Conservation (phyloP, 345 rosid genomes). For the Punica granatum region DNA sequence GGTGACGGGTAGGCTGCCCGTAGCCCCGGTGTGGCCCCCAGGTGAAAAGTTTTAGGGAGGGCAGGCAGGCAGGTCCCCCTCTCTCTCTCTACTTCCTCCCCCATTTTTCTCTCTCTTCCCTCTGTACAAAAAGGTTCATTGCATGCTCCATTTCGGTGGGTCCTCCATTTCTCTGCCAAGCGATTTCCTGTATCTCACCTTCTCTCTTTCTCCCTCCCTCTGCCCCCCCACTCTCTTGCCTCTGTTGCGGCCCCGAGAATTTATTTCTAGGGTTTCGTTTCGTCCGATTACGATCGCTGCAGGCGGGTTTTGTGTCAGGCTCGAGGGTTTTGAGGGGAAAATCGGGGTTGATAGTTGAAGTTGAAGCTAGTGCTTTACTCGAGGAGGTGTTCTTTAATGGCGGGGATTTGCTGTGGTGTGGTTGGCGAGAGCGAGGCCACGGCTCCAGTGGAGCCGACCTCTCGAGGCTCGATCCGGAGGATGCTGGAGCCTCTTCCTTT, state of each 20-base stretch:
- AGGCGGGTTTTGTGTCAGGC: not conserved
- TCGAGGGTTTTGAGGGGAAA: not conserved
- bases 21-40: conserved; percentile 47
- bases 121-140: conserved; percentile 9
- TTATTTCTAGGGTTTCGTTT: not conserved
- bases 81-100: not conserved
- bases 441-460: conserved; percentile 38
- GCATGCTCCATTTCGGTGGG: conserved; percentile 15
- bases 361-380: not conserved
- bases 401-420: conserved; percentile 73
- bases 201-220: not conserved
- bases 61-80: not conserved
- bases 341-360: not conserved
- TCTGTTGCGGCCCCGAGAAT: not conserved
- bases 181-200: not conserved
- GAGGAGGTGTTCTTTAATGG: conserved; percentile 27
- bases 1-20: conserved; percentile 78
- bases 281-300: not conserved
- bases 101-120: not conserved
- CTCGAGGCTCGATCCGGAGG: conserved; percentile 44
- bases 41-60: conserved; percentile 17
- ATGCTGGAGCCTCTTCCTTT: conserved; percentile 54
- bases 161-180: conserved; percentile 9
- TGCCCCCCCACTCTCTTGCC: not conserved
- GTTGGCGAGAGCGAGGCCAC: conserved; percentile 59